phyloP scores from a whole-genome alignment of 768 basidiomycete species.

The Xerocomellus amylosporus region DNA sequence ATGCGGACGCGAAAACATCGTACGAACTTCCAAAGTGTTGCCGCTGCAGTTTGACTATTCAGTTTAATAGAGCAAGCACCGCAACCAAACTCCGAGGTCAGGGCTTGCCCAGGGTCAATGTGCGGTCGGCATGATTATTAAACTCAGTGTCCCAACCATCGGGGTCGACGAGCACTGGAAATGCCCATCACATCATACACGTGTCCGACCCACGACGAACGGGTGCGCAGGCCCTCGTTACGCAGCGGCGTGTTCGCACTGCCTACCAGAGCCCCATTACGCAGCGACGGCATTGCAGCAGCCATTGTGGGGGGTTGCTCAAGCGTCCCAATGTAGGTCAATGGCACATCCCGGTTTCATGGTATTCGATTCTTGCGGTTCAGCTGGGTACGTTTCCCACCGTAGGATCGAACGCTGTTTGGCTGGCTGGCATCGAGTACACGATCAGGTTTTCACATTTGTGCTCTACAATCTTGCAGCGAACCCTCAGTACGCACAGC shows the following conservation, averaged over 20 bases:
- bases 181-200: too few species aligned
- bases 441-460: background rate
- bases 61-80: background rate
- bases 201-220: too few species aligned
- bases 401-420: conserved; percentile 19
- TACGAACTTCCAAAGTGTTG: background rate
- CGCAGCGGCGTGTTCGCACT: too few species aligned
- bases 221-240: too few species aligned
- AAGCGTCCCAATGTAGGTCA: background rate
- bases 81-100: too few species aligned
- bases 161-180: background rate
- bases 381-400: conserved; percentile 31
- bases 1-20: too few species aligned
- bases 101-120: too few species aligned
- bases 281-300: background rate
- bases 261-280: too few species aligned
- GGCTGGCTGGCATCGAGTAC: conserved; percentile 17
- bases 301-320: background rate
- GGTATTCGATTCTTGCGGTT: background rate
- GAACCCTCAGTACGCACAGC: conserved; percentile 9
- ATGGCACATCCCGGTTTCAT: background rate
- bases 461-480: background rate
- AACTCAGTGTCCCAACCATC: background rate
- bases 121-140: too few species aligned
- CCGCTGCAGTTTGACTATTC: background rate